A percentile compares a stretch with the other conserved stretches of the same genome.
These are phyloP conservation scores for Bipolaris gigantea DNA, from an alignment of 2,329 filamentous ascomycete genomes.

Conservation along the genomic window DNA sequence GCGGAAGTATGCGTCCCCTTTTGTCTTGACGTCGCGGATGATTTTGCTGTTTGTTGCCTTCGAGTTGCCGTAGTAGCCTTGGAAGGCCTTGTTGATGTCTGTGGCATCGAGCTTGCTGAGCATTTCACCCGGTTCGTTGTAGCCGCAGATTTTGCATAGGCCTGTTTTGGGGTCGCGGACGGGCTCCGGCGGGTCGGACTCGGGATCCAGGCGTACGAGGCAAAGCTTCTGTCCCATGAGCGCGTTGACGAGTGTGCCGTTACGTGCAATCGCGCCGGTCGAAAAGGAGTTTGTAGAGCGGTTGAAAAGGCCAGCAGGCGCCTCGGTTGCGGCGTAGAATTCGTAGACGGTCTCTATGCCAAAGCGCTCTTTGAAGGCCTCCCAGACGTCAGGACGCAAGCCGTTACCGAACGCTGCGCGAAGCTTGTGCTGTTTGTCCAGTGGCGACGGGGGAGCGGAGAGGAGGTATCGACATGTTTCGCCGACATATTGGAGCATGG, in stretches of 20 bases:
- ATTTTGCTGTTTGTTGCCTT: conserved; percentile 40
- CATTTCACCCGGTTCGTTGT: conserved; percentile 71
- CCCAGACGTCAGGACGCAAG: conserved; percentile 48
- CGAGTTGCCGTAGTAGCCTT: conserved; percentile 64
- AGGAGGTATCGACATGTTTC: conserved; percentile 46
- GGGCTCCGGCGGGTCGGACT: conserved; percentile 61
- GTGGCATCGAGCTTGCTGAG: conserved; percentile 48
- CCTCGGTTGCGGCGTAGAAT: conserved; percentile 50
- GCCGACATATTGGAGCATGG: conserved; percentile 46
- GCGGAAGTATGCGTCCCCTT: conserved; percentile 45
- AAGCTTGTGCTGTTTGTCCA: conserved; percentile 40
- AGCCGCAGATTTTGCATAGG: conserved; percentile 63
- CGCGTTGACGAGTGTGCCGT: conserved; percentile 62
- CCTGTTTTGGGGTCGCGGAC: conserved; percentile 66
- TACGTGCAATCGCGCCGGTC: conserved; percentile 68
- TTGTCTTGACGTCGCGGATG: conserved; percentile 37
- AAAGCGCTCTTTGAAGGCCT: conserved; percentile 46
- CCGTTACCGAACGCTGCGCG: conserved; percentile 45
- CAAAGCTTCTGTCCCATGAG: conserved; percentile 57
- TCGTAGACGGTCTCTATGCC: conserved; percentile 43
- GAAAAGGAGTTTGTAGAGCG: conserved; percentile 57
- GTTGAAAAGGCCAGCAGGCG: conserved; percentile 63
- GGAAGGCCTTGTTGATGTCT: conserved; percentile 55
- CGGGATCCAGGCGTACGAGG: conserved; percentile 67
- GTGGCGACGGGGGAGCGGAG: conserved; percentile 34